Base-by-base conservation (phyloP, 441 rosid genomes). In the Omphalea diandra region DNA sequence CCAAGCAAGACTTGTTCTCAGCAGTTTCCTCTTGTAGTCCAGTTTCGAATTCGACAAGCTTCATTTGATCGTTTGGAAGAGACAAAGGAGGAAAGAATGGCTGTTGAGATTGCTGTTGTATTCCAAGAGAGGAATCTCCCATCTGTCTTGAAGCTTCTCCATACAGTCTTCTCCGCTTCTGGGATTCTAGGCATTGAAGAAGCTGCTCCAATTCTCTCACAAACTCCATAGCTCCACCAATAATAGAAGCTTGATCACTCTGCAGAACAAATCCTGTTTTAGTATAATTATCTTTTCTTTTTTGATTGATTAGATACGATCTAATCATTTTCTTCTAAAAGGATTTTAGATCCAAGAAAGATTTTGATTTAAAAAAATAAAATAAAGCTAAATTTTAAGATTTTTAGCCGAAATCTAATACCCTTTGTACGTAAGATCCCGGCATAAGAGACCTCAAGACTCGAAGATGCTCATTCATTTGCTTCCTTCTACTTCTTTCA, bases 401-500 rank as follows among this genome's bases (percentile, higher is more conserved):
- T 52, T 22, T 56, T 56, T 29, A 31, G 7, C 20, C 8, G 32
- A 33, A 1, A 4, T 24, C 4, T 3, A 20, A 31, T 84, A 89
- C 98, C 87, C 95, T 79, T 83, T 94, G 92, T 10, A 91, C 96
- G 75, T 91, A 94, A 26, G 98, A 94, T 38, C 93, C 88, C 0
- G 96, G 98, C 97, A 91, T 88, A 76, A 94, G 97, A 78, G 97
- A 84, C 63, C 97, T 86, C 54, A 94, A 67, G 47, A 91, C 95
- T 35, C 90, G 86, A 65, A 93, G 92, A 83, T 94, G 93, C 56
- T 91, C 97, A 63, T 94, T 94, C 97, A 91, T 91, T 75, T 91
- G 97, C 84, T 90, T 88, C 73, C 97, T 82, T 38, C 98, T 75
- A 71, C 90, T 94, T 68, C 98, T 83, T 73, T 94, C 98, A 0